Evolutionary conservation across 345 rosid genomes (phyloP), one percentile per base, ranked within the genome.

Genomic region (Eucalyptus cladocalyx): DNA sequence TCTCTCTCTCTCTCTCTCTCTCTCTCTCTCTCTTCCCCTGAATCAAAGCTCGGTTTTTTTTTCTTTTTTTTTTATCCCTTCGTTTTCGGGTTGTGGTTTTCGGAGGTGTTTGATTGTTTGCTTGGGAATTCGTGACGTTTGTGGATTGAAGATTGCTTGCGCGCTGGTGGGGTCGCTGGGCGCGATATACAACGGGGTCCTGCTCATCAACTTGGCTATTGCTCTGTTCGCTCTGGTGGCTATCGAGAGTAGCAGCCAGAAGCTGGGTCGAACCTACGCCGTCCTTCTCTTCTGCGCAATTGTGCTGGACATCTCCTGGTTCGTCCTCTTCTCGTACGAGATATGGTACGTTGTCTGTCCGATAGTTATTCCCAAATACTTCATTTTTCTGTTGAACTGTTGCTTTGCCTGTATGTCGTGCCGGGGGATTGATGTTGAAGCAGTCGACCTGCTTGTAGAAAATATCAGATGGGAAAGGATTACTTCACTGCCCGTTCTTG

Each of bases 221-320:
- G 96, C 99, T 11, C 91, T 97, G 91, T 97, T 96, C 54, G 99
- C 99, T 17, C 93, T 97, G 83, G 98, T 96, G 5, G 99, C 98
- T 47, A 95, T 96, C 86, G 98, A 95, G 92, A 97, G 97, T 88
- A 96, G 96, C 90, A 96, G 96, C 90, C 97, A 97, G 92, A 93
- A 93, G 60, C 90, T 96, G 43, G 96, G 96, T 40, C 95, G 99
- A 11, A 96, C 98, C 89, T 96, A 96, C 88, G 98, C 97, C 1
- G 95, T 93, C 89, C 96, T 96, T 87, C 97, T 97, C 43, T 94
- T 97, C 90, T 94, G 93, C 62, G 92, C 96, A 54, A 85, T 96
- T 88, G 87, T 95, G 87, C 93, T 96, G 67, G 98, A 95, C 88
- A 90, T 95, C 89, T 93, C 94, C 3, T 96, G 97, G 97, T 96